Base-by-base conservation (phyloP, 805 yeast genomes). In the Saccharomycopsis vini region DNA sequence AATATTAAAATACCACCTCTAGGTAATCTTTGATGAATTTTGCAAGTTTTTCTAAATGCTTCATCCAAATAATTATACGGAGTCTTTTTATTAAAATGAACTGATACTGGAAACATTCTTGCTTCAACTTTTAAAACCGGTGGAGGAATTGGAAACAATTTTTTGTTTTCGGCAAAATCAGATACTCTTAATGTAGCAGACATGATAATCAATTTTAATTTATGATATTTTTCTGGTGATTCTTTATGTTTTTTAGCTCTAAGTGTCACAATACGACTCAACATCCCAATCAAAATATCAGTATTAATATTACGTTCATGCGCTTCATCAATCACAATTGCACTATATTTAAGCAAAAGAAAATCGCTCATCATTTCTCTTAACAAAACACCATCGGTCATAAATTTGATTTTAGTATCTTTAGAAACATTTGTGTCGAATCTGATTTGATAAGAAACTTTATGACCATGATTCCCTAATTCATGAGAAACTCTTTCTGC, bases 281-380 rank as follows among this genome's bases (percentile, higher is more conserved):
- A 67, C 81, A 92, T 83, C 39, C 99, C 99, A 50, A 92, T 88
- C 45, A 92, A 68, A 39, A 92, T 90, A 63, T 92, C 99, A 0
- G 99, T 92, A 58, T 92, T 92, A 49, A 90, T 79, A 58, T 88
- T 90, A 60, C 99, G 75, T 62, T 92, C 98, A 61, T 92, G 99
- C 0, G 99, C 99, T 63, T 92, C 99, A 66, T 92, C 99, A 47
- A 92, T 85, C 22, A 94, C 73, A 36, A 92, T 72, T 0, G 84
- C 80, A 0, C 97, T 88, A 59, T 92, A 92, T 56, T 83, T 85
- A 29, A 75, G 70, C 40, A 94, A 66, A 50, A 81, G 64, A 48
- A 92, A 81, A 56, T 92, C 98, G 1, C 75, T 68, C 82, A 90
- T 81, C 85, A 92, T 80, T 62, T 92, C 99, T 52, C 97, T 72